A percentile compares a stretch with the other conserved stretches of the same genome.
Conservation (phyloP, 1,284 basidiomycete genomes). For the Rhodotorula sp. region DNA sequence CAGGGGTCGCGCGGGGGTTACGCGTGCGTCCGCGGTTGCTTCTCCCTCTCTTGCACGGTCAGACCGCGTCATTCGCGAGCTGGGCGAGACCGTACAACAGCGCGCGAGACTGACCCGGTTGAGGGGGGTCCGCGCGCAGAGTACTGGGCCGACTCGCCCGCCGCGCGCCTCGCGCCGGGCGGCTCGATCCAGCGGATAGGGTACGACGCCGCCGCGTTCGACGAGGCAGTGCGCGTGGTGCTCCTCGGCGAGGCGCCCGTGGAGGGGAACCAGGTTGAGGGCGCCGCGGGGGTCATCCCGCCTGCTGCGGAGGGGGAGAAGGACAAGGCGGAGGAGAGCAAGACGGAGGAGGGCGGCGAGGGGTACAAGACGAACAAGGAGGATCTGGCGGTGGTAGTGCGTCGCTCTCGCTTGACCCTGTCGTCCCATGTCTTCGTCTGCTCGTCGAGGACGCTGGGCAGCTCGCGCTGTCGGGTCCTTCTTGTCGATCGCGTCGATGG, state of each 20-base stretch:
- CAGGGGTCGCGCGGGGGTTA: conserved; percentile 17
- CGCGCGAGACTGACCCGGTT: too few species aligned
- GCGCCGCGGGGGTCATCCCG: neutral
- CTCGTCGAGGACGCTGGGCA: neutral
- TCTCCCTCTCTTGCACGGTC: neutral
- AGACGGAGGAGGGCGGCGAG: neutral
- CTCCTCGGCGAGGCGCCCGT: conserved; percentile 2
- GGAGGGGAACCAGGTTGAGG: neutral
- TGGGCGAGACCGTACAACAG: too few species aligned
- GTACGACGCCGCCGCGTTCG: conserved; percentile 33
- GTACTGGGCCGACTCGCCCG: conserved; percentile 31
- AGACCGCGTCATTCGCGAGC: too few species aligned
- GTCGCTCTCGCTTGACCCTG: neutral
- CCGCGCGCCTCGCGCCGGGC: conserved; percentile 21
- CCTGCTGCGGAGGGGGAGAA: neutral
- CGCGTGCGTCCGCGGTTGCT: conserved; percentile 8
- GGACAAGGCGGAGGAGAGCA: neutral
- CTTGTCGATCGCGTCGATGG: neutral
- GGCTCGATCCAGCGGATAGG: conserved; percentile 33
- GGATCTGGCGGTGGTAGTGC: conserved; percentile 13
- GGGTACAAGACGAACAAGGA: conserved; percentile 24
- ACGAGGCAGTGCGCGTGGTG: conserved; percentile 29
- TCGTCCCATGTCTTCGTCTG: too few species aligned
- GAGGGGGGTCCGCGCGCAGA: conserved; percentile 14
- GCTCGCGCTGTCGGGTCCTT: neutral